Evolutionary conservation across 768 basidiomycete genomes (phyloP).

Genomic region (Amyloporia xantha): DNA sequence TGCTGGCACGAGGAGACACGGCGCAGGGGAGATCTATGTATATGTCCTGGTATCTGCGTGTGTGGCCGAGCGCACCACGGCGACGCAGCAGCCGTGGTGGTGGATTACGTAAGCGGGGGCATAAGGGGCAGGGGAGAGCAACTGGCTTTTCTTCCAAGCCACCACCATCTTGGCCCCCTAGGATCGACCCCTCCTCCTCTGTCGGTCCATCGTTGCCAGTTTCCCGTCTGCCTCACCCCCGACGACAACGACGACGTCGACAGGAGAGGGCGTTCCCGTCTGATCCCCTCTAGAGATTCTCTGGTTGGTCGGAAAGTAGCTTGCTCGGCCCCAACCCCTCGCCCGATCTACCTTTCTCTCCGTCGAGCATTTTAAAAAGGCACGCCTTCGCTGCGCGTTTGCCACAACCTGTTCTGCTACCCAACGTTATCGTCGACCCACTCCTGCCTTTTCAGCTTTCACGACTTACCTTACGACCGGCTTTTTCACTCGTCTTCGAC

Average conservation of each 20-base stretch:
- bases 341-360: slow-evolving; percentile 15
- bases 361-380: slow-evolving; percentile 53
- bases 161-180: slow-evolving; percentile 29
- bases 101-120: slow-evolving; percentile 19
- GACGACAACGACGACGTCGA: slow-evolving; percentile 38
- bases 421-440: slow-evolving; percentile 22
- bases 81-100: too few species aligned
- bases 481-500: slow-evolving; percentile 31
- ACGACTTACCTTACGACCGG: slow-evolving; percentile 74
- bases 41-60: background rate
- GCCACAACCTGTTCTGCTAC: slow-evolving; percentile 40
- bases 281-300: slow-evolving; percentile 18
- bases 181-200: slow-evolving; percentile 37
- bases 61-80: too few species aligned
- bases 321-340: slow-evolving; percentile 11
- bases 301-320: slow-evolving; percentile 22
- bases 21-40: background rate
- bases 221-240: slow-evolving; percentile 29
- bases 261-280: slow-evolving; percentile 25
- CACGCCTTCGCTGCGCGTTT: slow-evolving; percentile 92
- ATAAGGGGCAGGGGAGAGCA: slow-evolving; percentile 17
- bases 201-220: slow-evolving; percentile 37
- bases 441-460: slow-evolving; percentile 30
- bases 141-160: slow-evolving; percentile 17
- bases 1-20: background rate